phyloP scores from a whole-genome alignment of 176 grass and related monocot species.

The Zizania latifolia region DNA sequence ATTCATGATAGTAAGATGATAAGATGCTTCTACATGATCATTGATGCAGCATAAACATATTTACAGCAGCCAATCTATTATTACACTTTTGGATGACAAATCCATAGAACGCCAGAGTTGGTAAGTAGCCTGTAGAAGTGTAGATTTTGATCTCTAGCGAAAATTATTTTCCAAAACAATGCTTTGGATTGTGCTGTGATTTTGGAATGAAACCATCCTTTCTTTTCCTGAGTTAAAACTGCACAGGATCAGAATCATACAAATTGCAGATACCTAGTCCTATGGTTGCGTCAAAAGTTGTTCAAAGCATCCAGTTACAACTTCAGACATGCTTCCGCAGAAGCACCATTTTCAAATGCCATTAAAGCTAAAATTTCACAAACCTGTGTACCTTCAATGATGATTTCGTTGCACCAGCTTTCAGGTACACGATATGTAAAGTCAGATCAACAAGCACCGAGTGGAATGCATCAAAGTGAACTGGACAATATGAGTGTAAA shows the following conservation, averaged over 20 bases:
- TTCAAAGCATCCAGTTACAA: conserved; percentile 16
- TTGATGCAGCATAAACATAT: not conserved
- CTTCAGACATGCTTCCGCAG: conserved; percentile 8
- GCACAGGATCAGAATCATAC: not conserved
- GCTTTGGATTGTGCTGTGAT: not conserved
- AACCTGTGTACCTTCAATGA: conserved; percentile 90
- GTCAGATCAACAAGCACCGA: conserved; percentile 87
- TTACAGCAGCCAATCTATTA: not conserved
- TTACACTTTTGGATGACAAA: not conserved
- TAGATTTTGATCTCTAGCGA: not conserved
- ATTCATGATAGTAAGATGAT: not conserved
- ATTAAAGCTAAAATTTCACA: conserved; percentile 71
- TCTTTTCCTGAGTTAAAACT: not conserved
- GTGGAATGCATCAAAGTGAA: conserved; percentile 94
- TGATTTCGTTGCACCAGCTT: conserved; percentile 70
- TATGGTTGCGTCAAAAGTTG: not conserved
- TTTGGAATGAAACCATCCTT: not conserved
- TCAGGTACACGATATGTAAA: conserved; percentile 82
- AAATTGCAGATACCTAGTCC: conserved; percentile 6
- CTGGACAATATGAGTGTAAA: conserved; percentile 91
- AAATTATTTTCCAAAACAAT: not conserved
- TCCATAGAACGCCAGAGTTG: not conserved
- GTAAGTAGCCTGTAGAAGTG: not conserved
- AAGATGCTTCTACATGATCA: conserved; percentile 1
- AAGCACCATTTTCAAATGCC: conserved; percentile 24